Conservation (phyloP, 345 rosid genomes). For the Streptanthus diversifolius region DNA sequence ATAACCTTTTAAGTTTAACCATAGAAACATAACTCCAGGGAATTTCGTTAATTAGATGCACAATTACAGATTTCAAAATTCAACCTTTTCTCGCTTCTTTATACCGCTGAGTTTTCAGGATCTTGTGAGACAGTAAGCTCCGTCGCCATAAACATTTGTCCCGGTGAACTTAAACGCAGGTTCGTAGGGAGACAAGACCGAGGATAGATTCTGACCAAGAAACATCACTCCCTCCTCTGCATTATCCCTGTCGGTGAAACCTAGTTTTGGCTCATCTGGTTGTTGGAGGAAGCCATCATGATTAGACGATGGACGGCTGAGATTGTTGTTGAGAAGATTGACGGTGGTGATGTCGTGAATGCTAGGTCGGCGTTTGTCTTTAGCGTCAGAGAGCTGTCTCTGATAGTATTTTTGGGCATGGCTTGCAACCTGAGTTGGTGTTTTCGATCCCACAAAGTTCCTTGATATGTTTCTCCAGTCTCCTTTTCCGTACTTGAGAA, state of each 20-base stretch:
- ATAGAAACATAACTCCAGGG: background rate
- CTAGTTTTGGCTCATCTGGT: slow-evolving; percentile 1
- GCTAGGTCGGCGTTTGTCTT: slow-evolving; percentile 94
- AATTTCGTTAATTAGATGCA: background rate
- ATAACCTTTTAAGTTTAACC: slow-evolving; percentile 9
- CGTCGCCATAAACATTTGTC: background rate
- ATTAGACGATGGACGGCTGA: slow-evolving; percentile 38
- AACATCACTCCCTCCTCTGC: slow-evolving; percentile 27
- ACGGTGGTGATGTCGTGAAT: slow-evolving; percentile 95
- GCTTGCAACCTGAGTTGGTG: slow-evolving; percentile 97
- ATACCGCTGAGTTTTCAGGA: background rate
- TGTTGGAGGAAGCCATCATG: background rate
- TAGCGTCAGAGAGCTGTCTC: slow-evolving; percentile 79
- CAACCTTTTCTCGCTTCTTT: background rate
- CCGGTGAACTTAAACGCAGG: background rate
- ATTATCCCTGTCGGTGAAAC: slow-evolving; percentile 11
- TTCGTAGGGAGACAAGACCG: slow-evolving; percentile 18
- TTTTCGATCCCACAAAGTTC: slow-evolving; percentile 77
- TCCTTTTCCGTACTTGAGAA: slow-evolving; percentile 91
- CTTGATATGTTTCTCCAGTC: slow-evolving; percentile 98
- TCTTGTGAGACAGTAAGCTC: slow-evolving; percentile 5
- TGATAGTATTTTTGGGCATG: slow-evolving; percentile 99
- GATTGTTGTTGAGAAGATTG: slow-evolving; percentile 50
- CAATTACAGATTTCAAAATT: slow-evolving; percentile 8
- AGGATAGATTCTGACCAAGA: slow-evolving; percentile 33